Conservation (phyloP, 345 rosid species). For the Brassica juncea region DNA sequence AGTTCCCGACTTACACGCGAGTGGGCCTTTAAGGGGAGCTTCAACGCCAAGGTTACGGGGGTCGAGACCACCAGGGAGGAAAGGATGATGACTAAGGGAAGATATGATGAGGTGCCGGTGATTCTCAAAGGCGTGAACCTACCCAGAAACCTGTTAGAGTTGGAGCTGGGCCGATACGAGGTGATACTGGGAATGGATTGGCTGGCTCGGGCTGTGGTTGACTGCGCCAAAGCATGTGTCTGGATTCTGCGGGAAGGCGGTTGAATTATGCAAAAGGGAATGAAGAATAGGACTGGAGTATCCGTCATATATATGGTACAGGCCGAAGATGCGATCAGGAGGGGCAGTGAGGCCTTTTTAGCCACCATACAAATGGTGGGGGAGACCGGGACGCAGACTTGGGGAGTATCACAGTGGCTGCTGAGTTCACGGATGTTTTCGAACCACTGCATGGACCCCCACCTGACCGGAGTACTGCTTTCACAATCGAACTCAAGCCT, state of each 20-base stretch:
- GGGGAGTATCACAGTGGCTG: too few relatives aligned
- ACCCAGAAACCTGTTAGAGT: neutral
- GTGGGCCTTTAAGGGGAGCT: neutral
- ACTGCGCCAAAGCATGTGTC: neutral
- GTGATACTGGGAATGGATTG: neutral
- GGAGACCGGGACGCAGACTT: too few relatives aligned
- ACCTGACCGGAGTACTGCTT: neutral
- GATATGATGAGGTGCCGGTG: neutral
- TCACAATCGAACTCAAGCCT: neutral
- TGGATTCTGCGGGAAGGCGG: neutral
- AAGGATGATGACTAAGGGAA: neutral
- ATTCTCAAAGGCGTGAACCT: neutral
- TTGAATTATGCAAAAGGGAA: neutral
- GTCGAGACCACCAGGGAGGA: neutral
- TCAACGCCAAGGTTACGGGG: neutral
- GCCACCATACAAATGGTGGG: too few relatives aligned
- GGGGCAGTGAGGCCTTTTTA: too few relatives aligned
- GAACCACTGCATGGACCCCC: neutral
- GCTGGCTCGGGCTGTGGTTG: neutral
- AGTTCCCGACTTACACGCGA: neutral
- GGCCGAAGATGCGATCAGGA: too few relatives aligned
- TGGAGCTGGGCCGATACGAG: neutral
- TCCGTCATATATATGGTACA: too few relatives aligned
- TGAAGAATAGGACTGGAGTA: too few relatives aligned
- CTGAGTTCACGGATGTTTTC: neutral